phyloP scores from a whole-genome alignment of 805 yeast genomes.

The Candida insectalens region DNA sequence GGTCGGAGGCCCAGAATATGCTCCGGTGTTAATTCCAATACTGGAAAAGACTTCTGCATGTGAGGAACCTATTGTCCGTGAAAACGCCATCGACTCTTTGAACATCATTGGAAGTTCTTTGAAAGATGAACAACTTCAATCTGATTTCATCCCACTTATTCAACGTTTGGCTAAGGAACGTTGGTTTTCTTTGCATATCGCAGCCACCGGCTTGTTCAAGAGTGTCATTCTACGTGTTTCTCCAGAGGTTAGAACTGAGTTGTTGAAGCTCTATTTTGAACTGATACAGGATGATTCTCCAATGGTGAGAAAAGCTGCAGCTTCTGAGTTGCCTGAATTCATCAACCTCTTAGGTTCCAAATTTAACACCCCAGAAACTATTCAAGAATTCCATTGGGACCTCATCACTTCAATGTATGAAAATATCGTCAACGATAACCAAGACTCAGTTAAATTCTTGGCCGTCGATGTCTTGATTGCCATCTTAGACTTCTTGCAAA shows the following conservation, averaged over 20 bases:
- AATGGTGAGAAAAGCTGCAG: constrained; percentile 95
- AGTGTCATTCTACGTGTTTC: constrained; percentile 54
- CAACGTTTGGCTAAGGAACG: constrained; percentile 74
- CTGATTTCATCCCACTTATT: constrained; percentile 65
- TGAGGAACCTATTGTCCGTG: constrained; percentile 95
- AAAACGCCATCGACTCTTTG: constrained; percentile 83
- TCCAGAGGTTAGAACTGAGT: constrained; percentile 42
- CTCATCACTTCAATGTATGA: constrained; percentile 75
- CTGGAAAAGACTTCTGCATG: constrained; percentile 80
- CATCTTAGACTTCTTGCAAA: constrained; percentile 59
- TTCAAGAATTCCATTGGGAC: constrained; percentile 63
- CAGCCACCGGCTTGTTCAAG: constrained; percentile 82
- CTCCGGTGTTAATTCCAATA: constrained; percentile 51
- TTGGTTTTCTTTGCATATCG: constrained; percentile 91
- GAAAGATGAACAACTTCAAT: constrained; percentile 51
- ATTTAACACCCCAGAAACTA: constrained; percentile 28
- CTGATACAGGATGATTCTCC: constrained; percentile 89
- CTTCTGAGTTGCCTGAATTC: constrained; percentile 67
- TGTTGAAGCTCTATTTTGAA: constrained; percentile 58
- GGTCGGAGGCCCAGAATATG: constrained; percentile 73
- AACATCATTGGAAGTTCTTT: constrained; percentile 60
- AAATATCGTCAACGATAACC: constrained; percentile 69
- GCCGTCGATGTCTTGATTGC: constrained; percentile 83
- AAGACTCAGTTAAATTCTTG: constrained; percentile 89
- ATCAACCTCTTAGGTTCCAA: constrained; percentile 41